These are phyloP conservation scores for Violaceomyces palustris DNA, from an alignment of 1,284 basidiomycete species.

Conservation along the genomic window DNA sequence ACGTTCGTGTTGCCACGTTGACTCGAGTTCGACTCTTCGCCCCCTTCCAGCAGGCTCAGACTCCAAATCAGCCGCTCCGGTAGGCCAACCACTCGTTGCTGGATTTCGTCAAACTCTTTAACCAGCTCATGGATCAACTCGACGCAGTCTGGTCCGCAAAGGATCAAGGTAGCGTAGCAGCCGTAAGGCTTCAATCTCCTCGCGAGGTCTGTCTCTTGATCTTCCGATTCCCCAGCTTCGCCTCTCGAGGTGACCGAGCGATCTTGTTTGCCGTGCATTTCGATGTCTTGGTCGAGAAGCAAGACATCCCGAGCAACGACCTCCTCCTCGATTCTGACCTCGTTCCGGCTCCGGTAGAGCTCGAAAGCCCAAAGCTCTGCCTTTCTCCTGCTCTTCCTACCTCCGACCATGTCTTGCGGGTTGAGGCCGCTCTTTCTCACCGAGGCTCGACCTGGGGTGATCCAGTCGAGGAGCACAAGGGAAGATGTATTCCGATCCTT, in stretches of 20 bases:
- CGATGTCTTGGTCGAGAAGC: conserved; percentile 62
- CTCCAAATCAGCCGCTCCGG: conserved; percentile 72
- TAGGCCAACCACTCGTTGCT: conserved; percentile 60
- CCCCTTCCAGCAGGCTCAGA: conserved; percentile 56
- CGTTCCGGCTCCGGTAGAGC: conserved; percentile 77
- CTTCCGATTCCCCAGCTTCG: no score
- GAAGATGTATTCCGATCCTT: conserved; percentile 20
- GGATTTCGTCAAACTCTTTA: conserved; percentile 59
- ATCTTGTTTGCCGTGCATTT: no score
- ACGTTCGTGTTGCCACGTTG: background rate
- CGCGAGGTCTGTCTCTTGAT: conserved; percentile 55
- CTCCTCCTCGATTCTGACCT: conserved; percentile 65
- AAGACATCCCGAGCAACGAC: conserved; percentile 70
- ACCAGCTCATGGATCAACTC: conserved; percentile 57
- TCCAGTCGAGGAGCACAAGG: conserved; percentile 47
- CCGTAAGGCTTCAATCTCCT: conserved; percentile 69
- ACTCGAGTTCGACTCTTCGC: conserved; percentile 25
- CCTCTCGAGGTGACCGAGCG: no score
- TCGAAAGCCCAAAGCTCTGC: conserved; percentile 87
- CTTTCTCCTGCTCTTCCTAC: no score
- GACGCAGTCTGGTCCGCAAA: conserved; percentile 64
- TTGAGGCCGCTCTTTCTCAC: background rate
- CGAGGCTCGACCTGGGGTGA: conserved; percentile 40
- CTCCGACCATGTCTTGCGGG: no score
- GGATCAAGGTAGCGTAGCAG: conserved; percentile 75